Base-by-base conservation (phyloP, 352 stramenopile species). In the Elongisporangium undulatum region DNA sequence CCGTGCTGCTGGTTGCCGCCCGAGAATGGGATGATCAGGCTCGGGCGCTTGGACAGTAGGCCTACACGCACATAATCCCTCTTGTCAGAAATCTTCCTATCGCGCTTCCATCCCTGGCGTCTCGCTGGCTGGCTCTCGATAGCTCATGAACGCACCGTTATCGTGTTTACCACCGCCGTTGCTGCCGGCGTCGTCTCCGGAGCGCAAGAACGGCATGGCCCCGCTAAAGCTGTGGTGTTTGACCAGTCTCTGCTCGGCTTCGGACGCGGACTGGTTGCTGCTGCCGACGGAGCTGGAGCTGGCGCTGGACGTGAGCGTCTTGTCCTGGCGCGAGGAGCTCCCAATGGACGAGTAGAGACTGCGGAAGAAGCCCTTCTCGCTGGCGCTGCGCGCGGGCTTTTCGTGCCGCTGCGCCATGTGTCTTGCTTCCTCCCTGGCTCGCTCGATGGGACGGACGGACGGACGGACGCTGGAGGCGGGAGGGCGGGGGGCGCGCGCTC, bases 141-240 rank as follows among this genome's bases (percentile, higher is more conserved):
- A 20, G 21, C 49, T 53, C 8, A 12, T 10, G 6, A 53, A 53
- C 19, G 20, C 55, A 66, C 63, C 63, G n/a, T 64, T 83, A 58
- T 83, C 72, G 48, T 70, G 62, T 38, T 67, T 55, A 22, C 73
- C 74, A 26, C 26, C 34, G 26, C 67, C 63, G 16, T 56, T 55
- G 7, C 53, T 57, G 15, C 53, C 38, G 19, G 34, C 26, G 62
- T 64, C 61, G 24, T 84, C 67, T 6, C 69, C 68, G 50, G 72
- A 66, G 41, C 82, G 62, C 26, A 67, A 71, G 74, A 92, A 92
- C 53, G 79, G 75, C 56, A 89, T 56, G 60, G 87, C 75, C 41
- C 78, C 80, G 57, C 75, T 92, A 50, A 92, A 90, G 58, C 76
- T 89, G 75, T 90, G 74, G 61, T 90, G 75, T 56, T 86, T 86